Evolutionary conservation across 2,329 filamentous ascomycete species (phyloP), one percentile per base, ranked within the genome.

Genomic region (Byssochlamys sp.): DNA sequence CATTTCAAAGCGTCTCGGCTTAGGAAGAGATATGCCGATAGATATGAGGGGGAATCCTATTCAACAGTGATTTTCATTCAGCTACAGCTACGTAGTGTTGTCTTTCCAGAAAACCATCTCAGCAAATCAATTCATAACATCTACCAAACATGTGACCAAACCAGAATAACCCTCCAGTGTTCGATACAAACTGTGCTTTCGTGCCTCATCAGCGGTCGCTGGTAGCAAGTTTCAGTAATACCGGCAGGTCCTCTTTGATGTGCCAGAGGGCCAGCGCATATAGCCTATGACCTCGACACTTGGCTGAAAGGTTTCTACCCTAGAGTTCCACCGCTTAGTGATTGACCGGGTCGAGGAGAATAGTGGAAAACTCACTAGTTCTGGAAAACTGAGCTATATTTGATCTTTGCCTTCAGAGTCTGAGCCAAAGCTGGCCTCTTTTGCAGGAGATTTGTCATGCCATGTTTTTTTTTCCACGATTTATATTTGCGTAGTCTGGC

Each of bases 1-100:
- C 28, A 53, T 67, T 58, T 61, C 63, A 31, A 68, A 66, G 60
- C 60, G 63, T 10, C 55, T 67, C 14, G 63, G 65, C 19, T 66
- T 63, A 19, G 59, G 62, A 29, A 66, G 61, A 58, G 65, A 66
- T 52, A 57, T 66, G 59, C 59, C 64, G 50, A 49, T 63, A 57
- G 64, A 68, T 57, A 65, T 65, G 62, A 62, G 63, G 56, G 61
- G 64, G 6, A 62, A 61, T 60, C 59, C 61, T 66, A 27, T 56
- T 56, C 45, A 14, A 48, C 31, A 2, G 28, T 53, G 25, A 14
- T 19, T 53, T 53, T 55, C 11, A 45, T 54, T 45, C 31, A 54
- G 53, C 53, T 54, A 27, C 33, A 54, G 27, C 6, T 26, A 35
- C 29, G 39, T 54, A 31, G n/a, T 50, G 45, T 19, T 5, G 4